Conservation (phyloP, 805 yeast species). For the Saturnispora silvae region DNA sequence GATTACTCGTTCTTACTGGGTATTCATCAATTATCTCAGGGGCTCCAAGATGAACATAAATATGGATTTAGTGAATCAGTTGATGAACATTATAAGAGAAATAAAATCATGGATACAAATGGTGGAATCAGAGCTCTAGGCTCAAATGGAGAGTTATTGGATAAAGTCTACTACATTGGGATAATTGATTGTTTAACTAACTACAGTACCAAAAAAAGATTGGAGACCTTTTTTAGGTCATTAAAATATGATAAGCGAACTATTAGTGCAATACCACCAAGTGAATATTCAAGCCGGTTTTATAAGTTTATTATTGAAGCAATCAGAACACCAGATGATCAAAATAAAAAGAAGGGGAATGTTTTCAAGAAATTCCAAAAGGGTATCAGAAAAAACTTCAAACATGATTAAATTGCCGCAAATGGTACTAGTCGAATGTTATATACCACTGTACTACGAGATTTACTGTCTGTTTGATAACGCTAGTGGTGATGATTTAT, state of each 20-base stretch:
- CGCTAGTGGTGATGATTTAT: too few relatives aligned
- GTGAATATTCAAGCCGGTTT: constrained; percentile 84
- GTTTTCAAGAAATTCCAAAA: constrained; percentile 1
- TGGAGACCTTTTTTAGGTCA: constrained; percentile 82
- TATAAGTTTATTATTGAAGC: constrained; percentile 43
- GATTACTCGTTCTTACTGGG: constrained; percentile 90
- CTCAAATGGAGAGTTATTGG: constrained; percentile 45
- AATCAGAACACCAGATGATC: constrained; percentile 9
- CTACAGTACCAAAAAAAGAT: constrained; percentile 58
- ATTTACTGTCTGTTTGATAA: too few relatives aligned
- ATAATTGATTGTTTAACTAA: constrained; percentile 88
- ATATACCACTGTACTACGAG: too few relatives aligned
- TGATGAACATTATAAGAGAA: constrained; percentile 12
- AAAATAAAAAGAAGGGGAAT: background rate
- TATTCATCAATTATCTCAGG: constrained; percentile 65
- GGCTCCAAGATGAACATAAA: constrained; percentile 21
- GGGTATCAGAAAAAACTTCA: background rate
- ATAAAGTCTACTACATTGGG: constrained; percentile 78
- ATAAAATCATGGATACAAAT: constrained; percentile 29
- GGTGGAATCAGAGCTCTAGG: constrained; percentile 79
- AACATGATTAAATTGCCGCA: background rate
- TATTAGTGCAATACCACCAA: constrained; percentile 84
- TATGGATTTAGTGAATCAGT: constrained; percentile 15
- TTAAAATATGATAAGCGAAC: constrained; percentile 54
- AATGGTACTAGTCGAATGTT: background rate